phyloP scores from a whole-genome alignment of 2,329 filamentous ascomycete species.

The Canariomyces notabilis region DNA sequence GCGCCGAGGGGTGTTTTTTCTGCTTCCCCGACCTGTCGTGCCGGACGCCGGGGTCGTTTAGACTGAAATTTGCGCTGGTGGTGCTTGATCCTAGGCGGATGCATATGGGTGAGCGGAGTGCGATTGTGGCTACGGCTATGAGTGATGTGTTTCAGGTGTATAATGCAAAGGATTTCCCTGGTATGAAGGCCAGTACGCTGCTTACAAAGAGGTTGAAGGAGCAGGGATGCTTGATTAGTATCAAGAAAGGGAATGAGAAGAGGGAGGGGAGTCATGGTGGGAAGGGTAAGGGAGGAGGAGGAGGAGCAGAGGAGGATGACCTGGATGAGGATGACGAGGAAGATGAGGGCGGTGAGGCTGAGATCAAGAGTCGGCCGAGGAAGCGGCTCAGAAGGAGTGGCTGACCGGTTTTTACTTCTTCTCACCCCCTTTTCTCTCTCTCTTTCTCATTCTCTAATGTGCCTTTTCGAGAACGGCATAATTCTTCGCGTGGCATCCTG shows the following conservation, averaged over 20 bases:
- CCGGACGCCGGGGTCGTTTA: conserved; percentile 69
- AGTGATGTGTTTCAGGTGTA: conserved; percentile 74
- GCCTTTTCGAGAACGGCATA: neutral
- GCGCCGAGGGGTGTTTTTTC: conserved; percentile 74
- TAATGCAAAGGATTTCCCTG: conserved; percentile 80
- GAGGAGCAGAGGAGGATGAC: conserved; percentile 43
- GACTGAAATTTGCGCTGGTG: conserved; percentile 68
- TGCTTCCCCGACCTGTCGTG: conserved; percentile 80
- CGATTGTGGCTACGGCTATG: conserved; percentile 48
- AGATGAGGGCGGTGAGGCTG: conserved; percentile 6
- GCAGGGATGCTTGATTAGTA: conserved; percentile 77
- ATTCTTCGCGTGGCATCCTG: neutral
- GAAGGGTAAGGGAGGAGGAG: conserved; percentile 34
- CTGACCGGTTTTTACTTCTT: neutral
- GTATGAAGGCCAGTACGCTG: conserved; percentile 72
- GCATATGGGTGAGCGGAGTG: conserved; percentile 47
- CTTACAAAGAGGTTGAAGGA: conserved; percentile 70
- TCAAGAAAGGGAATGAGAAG: conserved; percentile 79
- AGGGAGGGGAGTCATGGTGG: conserved; percentile 26
- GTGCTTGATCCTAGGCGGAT: conserved; percentile 60
- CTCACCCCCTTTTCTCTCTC: neutral
- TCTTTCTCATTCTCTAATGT: neutral
- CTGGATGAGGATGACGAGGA: conserved; percentile 29
- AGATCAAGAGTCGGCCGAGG: conserved; percentile 11
- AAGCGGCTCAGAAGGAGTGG: conserved; percentile 21